These are phyloP conservation scores for Serendipita sp. DNA, from an alignment of 768 basidiomycete species.

Conservation along the genomic window DNA sequence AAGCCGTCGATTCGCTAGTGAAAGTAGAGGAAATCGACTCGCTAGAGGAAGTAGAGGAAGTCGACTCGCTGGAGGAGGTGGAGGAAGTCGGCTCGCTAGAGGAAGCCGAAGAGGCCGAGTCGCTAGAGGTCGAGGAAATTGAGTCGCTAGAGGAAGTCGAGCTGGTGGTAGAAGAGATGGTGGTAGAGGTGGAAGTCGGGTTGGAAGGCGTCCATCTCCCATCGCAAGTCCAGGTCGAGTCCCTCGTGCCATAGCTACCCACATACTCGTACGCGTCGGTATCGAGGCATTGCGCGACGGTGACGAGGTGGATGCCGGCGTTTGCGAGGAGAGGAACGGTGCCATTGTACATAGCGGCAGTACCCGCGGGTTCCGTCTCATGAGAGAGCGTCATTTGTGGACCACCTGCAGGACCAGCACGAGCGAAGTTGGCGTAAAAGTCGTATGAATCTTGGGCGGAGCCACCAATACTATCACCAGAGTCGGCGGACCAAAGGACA, in stretches of 20 bases:
- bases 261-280: not conserved
- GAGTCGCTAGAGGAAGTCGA: too few species aligned
- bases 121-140: not conserved
- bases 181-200: not conserved
- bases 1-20: not conserved
- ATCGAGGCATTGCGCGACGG: not conserved
- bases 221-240: not conserved
- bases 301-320: not conserved
- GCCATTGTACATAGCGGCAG: not conserved
- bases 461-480: not conserved
- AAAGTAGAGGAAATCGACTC: not conserved
- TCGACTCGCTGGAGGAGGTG: too few species aligned
- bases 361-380: not conserved
- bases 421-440: not conserved
- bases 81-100: too few species aligned
- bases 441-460: not conserved
- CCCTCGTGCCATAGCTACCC: not conserved
- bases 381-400: slow-evolving; percentile 2
- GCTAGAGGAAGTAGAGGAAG: too few species aligned
- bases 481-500: slow-evolving; percentile 3
- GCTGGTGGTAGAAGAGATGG: too few species aligned
- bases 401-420: not conserved
- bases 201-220: not conserved
- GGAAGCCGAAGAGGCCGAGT: not conserved
- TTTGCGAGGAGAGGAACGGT: not conserved